Base-by-base conservation (phyloP, 73 alveolate species). In the Symbiodinium pilosum region DNA sequence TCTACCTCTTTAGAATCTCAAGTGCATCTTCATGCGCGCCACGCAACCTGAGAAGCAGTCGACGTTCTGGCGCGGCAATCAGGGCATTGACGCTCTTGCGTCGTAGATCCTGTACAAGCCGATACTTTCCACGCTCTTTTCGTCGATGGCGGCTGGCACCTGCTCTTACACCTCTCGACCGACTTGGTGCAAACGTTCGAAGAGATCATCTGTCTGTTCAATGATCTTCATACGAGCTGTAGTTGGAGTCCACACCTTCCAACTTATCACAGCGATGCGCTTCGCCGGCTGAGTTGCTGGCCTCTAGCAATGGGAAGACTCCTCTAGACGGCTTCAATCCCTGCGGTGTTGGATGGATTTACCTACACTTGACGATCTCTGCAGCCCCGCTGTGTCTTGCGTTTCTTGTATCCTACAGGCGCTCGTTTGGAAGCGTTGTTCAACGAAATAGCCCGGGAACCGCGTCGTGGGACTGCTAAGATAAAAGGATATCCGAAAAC, bases 71-170 rank as follows among this genome's bases (percentile, higher is more conserved):
- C 36, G 34, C 56, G 20, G 1, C 1, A 9, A 86, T 86, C 24
- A 24, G 30, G 36, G n/a, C 12, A 32, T 87, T 87, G 14, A 87
- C 64, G 11, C 64, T 43, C 21, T 71, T 87, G 4, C 94, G 34
- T 8, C 94, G 39, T 43, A 87, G 34, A 56, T 87, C 94, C 36
- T 87, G 94, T 40, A 54, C 94, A 32, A 87, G 41, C 11, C 94
- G 77, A 4, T 14, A 77, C 44, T 87, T 87, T 2, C 32, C 43
- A 0, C 28, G 32, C 64, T 56, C 3, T 56, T 38, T 36, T 38
- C 54, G 0, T 84, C 94, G 20, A 87, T 87, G 68, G 43, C 26
- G 0, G 94, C 42, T 8, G 20, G 84, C 59, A 56, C 85, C 85
- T 56, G 34, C 0, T 84, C 42, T 8, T 9, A 59, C 59, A 56